Evolutionary conservation across 768 basidiomycete species (phyloP).

Genomic region (Myochromella boudieri): DNA sequence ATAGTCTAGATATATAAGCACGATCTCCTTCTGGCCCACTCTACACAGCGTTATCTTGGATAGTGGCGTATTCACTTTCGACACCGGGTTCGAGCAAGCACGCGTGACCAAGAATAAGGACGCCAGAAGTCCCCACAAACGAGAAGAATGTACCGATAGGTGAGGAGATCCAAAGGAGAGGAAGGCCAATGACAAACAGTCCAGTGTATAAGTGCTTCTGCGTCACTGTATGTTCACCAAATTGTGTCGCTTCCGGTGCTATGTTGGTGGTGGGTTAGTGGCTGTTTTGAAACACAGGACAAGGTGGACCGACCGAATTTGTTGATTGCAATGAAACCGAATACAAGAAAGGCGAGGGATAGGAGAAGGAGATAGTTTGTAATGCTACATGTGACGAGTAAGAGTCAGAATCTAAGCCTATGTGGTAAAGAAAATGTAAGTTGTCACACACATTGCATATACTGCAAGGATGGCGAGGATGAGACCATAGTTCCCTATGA

Average conservation of each 20-base stretch:
- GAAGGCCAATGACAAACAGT: constrained; percentile 91
- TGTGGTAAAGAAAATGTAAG: background rate
- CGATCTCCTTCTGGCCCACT: background rate
- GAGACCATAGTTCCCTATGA: constrained; percentile 81
- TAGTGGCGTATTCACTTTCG: constrained; percentile 86
- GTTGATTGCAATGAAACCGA: constrained; percentile 89
- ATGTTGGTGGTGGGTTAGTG: constrained; percentile 1
- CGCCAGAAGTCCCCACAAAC: constrained; percentile 84
- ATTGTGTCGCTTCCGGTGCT: constrained; percentile 85
- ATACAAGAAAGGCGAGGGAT: constrained; percentile 84
- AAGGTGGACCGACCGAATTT: constrained; percentile 65
- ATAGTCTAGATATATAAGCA: constrained; percentile 1
- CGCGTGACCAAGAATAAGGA: constrained; percentile 87
- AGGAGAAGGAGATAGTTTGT: constrained; percentile 82
- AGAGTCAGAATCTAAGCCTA: background rate
- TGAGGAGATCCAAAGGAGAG: constrained; percentile 77
- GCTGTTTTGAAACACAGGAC: background rate
- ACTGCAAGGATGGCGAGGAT: constrained; percentile 77
- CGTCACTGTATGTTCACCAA: constrained; percentile 79
- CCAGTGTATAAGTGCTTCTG: constrained; percentile 87
- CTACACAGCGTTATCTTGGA: constrained; percentile 60
- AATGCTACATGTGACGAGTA: constrained; percentile 45
- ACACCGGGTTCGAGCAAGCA: constrained; percentile 90
- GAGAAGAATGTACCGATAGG: constrained; percentile 89
- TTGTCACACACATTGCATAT: constrained; percentile 68